Conservation (phyloP, 257 asterid genomes). For the Ligustrum vulgare region DNA sequence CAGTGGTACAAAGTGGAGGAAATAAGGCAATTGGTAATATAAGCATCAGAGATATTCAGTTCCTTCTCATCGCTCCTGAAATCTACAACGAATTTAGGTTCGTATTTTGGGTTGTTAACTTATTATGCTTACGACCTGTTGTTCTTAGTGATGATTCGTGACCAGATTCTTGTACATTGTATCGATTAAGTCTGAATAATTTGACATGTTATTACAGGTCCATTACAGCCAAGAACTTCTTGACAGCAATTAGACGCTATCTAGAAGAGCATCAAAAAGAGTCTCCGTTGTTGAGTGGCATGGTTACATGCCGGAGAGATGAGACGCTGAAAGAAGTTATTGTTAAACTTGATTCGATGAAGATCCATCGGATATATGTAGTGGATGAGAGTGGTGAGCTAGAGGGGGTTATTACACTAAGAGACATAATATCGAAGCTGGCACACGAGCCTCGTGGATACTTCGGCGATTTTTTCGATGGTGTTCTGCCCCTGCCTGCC, state of each 20-base stretch:
- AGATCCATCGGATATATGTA: slow-evolving; percentile 84
- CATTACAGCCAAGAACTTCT: slow-evolving; percentile 82
- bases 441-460: slow-evolving; percentile 98
- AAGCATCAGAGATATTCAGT: slow-evolving; percentile 95
- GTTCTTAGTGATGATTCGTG: background rate
- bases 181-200: background rate
- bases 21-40: slow-evolving; percentile 82
- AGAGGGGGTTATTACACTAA: slow-evolving; percentile 80
- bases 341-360: slow-evolving; percentile 61
- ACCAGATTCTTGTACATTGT: background rate
- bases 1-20: slow-evolving; percentile 77
- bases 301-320: slow-evolving; percentile 71
- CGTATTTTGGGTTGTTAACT: background rate
- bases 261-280: slow-evolving; percentile 45
- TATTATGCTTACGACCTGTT: background rate
- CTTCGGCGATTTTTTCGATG: slow-evolving; percentile 97
- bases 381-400: slow-evolving; percentile 71
- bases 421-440: slow-evolving; percentile 93
- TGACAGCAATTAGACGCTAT: slow-evolving; percentile 62
- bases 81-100: slow-evolving; percentile 90
- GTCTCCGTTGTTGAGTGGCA: slow-evolving; percentile 48
- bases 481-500: slow-evolving; percentile 90
- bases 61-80: slow-evolving; percentile 89
- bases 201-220: slow-evolving; percentile 50
- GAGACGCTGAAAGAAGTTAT: slow-evolving; percentile 76